phyloP scores from a whole-genome alignment of 148 eudicot genomes.

The Beta vulgaris region DNA sequence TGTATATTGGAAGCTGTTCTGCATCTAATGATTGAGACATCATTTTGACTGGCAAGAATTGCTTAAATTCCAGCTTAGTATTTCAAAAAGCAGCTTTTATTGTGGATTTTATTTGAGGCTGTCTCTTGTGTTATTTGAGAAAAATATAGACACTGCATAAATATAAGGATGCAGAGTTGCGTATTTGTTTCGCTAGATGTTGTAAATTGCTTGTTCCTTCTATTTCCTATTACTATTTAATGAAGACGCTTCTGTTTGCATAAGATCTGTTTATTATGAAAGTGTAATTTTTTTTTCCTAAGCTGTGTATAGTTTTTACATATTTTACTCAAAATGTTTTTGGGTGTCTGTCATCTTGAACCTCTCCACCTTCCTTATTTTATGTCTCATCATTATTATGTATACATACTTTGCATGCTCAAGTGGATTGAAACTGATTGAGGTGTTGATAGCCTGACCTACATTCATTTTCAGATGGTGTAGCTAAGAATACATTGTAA shows the following conservation, averaged over 20 bases:
- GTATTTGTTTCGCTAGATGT: background rate
- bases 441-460: too few relatives aligned
- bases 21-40: background rate
- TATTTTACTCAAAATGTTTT: background rate
- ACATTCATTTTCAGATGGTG: background rate
- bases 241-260: background rate
- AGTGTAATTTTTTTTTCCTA: background rate
- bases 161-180: background rate
- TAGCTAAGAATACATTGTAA: background rate
- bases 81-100: too few relatives aligned
- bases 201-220: background rate
- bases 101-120: too few relatives aligned
- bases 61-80: too few relatives aligned
- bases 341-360: background rate
- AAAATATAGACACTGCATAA: too few relatives aligned
- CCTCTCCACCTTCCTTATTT: background rate
- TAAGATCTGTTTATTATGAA: background rate
- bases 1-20: background rate
- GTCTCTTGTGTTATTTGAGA: too few relatives aligned
- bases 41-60: background rate
- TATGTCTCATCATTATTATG: background rate
- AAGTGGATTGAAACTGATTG: background rate
- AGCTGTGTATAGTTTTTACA: background rate
- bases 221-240: background rate
- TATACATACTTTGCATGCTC: background rate